phyloP scores from a whole-genome alignment of 1,284 basidiomycete species.

The Heterobasidion annosum region DNA sequence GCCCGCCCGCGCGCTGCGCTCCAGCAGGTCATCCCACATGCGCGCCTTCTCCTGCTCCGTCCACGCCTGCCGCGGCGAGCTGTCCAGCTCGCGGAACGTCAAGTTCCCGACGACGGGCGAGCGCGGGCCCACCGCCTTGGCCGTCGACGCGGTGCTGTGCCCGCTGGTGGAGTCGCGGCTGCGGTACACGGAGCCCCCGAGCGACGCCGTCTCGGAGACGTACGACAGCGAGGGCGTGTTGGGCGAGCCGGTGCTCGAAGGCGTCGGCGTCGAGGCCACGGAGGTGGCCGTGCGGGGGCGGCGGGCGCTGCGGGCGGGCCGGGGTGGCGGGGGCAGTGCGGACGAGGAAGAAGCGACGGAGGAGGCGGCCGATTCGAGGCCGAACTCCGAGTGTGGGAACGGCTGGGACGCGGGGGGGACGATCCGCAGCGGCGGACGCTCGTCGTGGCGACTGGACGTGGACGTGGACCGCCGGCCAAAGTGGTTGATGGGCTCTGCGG shows the following conservation, averaged over 20 bases:
- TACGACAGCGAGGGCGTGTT: neutral
- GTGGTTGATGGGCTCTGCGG: slow-evolving; percentile 20
- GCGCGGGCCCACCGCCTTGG: slow-evolving; percentile 13
- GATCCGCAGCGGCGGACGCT: neutral
- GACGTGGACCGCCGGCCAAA: slow-evolving; percentile 11
- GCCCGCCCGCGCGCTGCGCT: slow-evolving; percentile 54
- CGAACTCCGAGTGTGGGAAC: slow-evolving; percentile 1
- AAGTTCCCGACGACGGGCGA: slow-evolving; percentile 25
- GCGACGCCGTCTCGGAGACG: slow-evolving; percentile 8
- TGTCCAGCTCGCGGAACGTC: slow-evolving; percentile 41
- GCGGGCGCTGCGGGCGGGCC: slow-evolving; percentile 13
- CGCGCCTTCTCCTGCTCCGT: slow-evolving; percentile 61
- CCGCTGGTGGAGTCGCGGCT: slow-evolving; percentile 6
- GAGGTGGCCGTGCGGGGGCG: slow-evolving; percentile 1
- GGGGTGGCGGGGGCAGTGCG: slow-evolving; percentile 9
- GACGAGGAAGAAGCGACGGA: neutral
- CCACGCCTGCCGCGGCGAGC: slow-evolving; percentile 24
- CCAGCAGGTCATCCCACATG: slow-evolving; percentile 59
- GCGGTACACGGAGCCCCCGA: slow-evolving; percentile 3
- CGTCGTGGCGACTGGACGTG: slow-evolving; percentile 2
- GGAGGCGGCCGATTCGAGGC: neutral
- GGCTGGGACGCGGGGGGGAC: neutral
- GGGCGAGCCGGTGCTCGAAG: neutral
- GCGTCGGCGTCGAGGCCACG: neutral
- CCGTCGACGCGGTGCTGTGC: slow-evolving; percentile 13